Percentiles rank a stretch among this genome's conserved stretches.
Conservation (phyloP, 2,329 filamentous ascomycete genomes). For the Calonectria hongkongensis region DNA sequence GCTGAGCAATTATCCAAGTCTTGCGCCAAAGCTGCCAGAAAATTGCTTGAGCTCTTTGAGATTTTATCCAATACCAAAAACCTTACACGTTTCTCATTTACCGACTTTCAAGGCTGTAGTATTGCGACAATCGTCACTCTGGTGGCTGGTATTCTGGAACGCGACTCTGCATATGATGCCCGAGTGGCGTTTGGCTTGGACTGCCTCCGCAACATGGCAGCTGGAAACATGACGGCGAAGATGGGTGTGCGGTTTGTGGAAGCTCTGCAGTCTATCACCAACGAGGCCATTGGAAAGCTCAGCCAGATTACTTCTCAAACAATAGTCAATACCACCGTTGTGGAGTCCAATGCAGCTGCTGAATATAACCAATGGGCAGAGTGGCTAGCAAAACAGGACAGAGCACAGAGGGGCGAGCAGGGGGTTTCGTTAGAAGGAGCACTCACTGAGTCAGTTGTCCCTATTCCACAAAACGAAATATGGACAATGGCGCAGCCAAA, state of each 20-base stretch:
- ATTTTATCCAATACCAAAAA: slow-evolving; percentile 54
- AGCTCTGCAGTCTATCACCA: slow-evolving; percentile 47
- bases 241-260: slow-evolving; percentile 54
- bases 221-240: slow-evolving; percentile 54
- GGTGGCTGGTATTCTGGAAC: slow-evolving; percentile 59
- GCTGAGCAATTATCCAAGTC: slow-evolving; percentile 48
- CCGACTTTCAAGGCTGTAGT: slow-evolving; percentile 63
- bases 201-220: slow-evolving; percentile 59
- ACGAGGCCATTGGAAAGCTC: slow-evolving; percentile 49
- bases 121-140: slow-evolving; percentile 61
- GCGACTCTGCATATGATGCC: slow-evolving; percentile 56
- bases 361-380: slow-evolving; percentile 50
- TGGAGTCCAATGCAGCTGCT: not conserved
- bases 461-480: not conserved
- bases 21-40: slow-evolving; percentile 58
- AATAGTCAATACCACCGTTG: not conserved
- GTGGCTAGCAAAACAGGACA: slow-evolving; percentile 47
- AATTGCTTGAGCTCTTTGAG: slow-evolving; percentile 58
- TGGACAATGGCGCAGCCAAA: slow-evolving; percentile 8
- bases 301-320: not conserved
- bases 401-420: slow-evolving; percentile 6
- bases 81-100: slow-evolving; percentile 61
- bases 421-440: not conserved
- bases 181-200: slow-evolving; percentile 57
- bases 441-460: not conserved